Evolutionary conservation across 129 eudicot species (phyloP).

Genomic region (Apium graveolens): DNA sequence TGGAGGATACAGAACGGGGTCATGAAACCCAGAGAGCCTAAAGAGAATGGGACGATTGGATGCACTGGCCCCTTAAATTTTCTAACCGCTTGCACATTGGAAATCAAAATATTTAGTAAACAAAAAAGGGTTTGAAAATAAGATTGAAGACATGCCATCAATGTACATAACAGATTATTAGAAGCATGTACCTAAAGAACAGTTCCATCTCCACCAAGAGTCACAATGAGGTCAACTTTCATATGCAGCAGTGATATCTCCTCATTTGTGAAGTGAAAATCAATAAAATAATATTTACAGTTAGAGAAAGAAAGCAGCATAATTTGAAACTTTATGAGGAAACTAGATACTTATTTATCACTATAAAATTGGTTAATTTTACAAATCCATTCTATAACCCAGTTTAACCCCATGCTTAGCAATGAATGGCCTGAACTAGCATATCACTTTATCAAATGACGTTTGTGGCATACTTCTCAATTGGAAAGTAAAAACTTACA

Average conservation of each 20-base stretch:
- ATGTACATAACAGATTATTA: neutral
- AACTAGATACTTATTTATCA: neutral
- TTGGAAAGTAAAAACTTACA: neutral
- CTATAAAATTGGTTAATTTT: neutral
- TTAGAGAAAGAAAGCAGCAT: constrained; percentile 21
- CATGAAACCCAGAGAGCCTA: constrained; percentile 99
- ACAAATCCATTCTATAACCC: neutral
- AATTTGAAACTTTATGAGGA: neutral
- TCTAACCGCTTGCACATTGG: constrained; percentile 75
- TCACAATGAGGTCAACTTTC: constrained; percentile 89
- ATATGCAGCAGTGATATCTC: constrained; percentile 58
- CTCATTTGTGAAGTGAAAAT: constrained; percentile 41
- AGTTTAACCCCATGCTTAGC: neutral
- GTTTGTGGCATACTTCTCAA: neutral
- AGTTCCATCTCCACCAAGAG: constrained; percentile 99
- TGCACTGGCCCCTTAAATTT: constrained; percentile 98
- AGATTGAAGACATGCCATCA: neutral
- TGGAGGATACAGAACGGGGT: constrained; percentile 93
- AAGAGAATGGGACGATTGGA: constrained; percentile 87
- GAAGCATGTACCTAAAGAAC: constrained; percentile 88
- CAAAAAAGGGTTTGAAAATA: neutral
- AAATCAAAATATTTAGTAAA: neutral
- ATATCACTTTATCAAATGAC: neutral
- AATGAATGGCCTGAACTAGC: neutral
- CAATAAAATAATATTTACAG: neutral